Conservation (phyloP, 2,329 filamentous ascomycete genomes). For the Cryphonectria naterciae region DNA sequence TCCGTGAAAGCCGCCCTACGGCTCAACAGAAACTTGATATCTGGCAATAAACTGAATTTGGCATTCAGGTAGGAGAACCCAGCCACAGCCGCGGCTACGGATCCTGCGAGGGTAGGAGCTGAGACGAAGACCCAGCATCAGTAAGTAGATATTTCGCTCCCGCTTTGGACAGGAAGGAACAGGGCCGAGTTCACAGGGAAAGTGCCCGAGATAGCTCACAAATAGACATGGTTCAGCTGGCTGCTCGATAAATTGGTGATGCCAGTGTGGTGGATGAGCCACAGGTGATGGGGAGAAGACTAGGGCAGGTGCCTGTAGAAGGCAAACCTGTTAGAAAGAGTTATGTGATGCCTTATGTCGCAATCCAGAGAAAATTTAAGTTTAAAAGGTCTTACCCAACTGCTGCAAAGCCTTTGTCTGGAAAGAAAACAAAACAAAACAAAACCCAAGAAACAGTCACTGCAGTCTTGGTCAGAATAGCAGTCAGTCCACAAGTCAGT, state of each 20-base stretch:
- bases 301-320: not conserved
- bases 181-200: too few species aligned
- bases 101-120: constrained; percentile 16
- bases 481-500: not conserved
- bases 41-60: constrained; percentile 69
- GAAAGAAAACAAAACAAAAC: not conserved
- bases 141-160: not conserved
- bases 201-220: not conserved
- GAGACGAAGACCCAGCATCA: not conserved
- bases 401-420: not conserved
- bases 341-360: not conserved
- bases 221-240: constrained; percentile 10
- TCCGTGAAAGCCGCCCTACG: constrained; percentile 47
- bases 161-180: not conserved
- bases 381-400: too few species aligned
- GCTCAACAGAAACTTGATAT: constrained; percentile 54
- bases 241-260: not conserved
- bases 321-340: not conserved
- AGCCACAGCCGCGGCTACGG: constrained; percentile 33
- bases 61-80: constrained; percentile 66
- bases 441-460: not conserved
- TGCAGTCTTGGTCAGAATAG: not conserved
- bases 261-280: not conserved
- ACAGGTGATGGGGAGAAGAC: not conserved
- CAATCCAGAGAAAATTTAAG: not conserved